Percentiles rank a stretch among this genome's conserved stretches.
Conservation (phyloP, 139 green algal genomes). For the Asterochloris erici region DNA sequence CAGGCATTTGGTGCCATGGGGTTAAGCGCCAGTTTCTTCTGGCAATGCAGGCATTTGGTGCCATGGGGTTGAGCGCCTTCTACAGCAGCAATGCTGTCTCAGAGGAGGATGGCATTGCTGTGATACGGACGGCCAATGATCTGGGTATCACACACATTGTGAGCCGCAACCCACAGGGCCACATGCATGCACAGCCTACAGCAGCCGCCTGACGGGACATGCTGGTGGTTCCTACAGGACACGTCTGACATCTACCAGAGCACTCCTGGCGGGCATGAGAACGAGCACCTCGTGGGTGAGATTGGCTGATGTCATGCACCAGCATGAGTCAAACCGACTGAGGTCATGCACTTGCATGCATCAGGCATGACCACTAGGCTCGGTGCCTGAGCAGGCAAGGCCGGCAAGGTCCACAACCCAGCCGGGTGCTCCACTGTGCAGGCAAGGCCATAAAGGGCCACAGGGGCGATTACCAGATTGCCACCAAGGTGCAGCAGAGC, state of each 20-base stretch:
- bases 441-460: neutral
- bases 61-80: neutral
- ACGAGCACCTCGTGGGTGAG: conserved; percentile 62
- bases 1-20: too few species aligned
- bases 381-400: neutral
- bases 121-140: conserved; percentile 47
- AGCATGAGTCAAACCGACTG: neutral
- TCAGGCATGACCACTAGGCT: neutral
- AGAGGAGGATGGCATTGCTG: conserved; percentile 28
- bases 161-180: conserved; percentile 60
- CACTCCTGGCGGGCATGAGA: conserved; percentile 27
- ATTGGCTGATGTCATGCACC: neutral
- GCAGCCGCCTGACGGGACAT: neutral
- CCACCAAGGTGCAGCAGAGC: neutral
- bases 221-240: neutral
- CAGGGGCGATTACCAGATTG: neutral
- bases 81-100: neutral
- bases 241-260: neutral
- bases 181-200: neutral
- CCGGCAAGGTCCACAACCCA: neutral
- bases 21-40: too few species aligned
- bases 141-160: conserved; percentile 56
- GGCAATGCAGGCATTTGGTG: too few species aligned
- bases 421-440: neutral
- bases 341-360: neutral